Evolutionary conservation across 192 early-diverging fungal genomes (phyloP).

Genomic region (Backusella macrospora): DNA sequence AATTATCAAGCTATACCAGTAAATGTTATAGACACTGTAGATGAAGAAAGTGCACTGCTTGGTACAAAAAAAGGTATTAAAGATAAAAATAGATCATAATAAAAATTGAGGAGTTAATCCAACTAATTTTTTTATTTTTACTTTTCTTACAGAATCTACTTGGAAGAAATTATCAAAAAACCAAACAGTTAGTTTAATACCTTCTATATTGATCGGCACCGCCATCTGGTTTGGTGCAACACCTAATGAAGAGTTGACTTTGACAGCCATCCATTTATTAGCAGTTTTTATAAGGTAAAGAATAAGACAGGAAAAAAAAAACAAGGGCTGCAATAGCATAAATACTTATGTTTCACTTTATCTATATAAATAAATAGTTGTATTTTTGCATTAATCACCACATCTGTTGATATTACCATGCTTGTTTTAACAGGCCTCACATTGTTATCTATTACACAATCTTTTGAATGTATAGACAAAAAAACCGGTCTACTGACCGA

Average conservation of each 20-base stretch:
- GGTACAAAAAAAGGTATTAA: not conserved
- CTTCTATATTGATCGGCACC: conserved; percentile 26
- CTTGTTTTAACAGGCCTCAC: conserved; percentile 55
- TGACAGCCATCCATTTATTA: conserved; percentile 36
- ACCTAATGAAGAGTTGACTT: conserved; percentile 27
- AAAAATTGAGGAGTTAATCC: not conserved
- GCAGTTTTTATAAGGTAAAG: conserved; percentile 37
- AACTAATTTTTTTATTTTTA: not conserved
- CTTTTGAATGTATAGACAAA: conserved; percentile 57
- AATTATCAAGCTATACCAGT: conserved; percentile 12
- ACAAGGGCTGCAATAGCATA: not conserved
- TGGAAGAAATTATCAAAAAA: conserved; percentile 19
- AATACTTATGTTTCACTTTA: not conserved
- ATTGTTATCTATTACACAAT: conserved; percentile 55
- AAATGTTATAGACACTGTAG: conserved; percentile 1
- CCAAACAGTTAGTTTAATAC: conserved; percentile 17
- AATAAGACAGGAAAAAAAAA: not conserved
- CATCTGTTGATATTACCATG: conserved; percentile 55
- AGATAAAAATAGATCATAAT: not conserved
- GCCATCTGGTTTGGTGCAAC: conserved; percentile 35
- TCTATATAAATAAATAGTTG: conserved; percentile 26
- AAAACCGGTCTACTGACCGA: conserved; percentile 48
- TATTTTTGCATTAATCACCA: conserved; percentile 54
- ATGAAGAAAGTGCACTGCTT: conserved; percentile 1
- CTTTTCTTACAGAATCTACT: not conserved